Percentiles rank a stretch among this genome's conserved stretches.
These are phyloP conservation scores for Aspergillus uvarum DNA, from an alignment of 2,329 filamentous ascomycete species.

Conservation along the genomic window DNA sequence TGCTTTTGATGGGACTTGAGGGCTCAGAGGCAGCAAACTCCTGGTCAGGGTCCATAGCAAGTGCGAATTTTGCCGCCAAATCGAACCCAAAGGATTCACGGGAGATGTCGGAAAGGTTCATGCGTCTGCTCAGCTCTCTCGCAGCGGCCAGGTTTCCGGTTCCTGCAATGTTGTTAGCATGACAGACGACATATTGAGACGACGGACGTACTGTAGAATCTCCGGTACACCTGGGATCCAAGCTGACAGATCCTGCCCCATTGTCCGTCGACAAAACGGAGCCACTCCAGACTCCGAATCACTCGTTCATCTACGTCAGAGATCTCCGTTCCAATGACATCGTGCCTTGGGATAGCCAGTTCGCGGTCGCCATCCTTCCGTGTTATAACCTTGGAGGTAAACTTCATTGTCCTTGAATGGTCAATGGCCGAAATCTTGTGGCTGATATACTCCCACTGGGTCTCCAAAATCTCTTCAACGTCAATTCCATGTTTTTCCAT, in stretches of 20 bases:
- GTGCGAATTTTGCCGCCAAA: slow-evolving; percentile 29
- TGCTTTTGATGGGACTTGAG: slow-evolving; percentile 35
- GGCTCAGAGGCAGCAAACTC: slow-evolving; percentile 28
- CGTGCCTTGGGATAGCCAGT: slow-evolving; percentile 65
- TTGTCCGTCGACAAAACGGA: slow-evolving; percentile 69
- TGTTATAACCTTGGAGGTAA: slow-evolving; percentile 50
- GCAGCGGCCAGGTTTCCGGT: slow-evolving; percentile 54
- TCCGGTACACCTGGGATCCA: slow-evolving; percentile 73
- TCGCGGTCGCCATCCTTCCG: slow-evolving; percentile 49
- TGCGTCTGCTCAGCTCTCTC: slow-evolving; percentile 51
- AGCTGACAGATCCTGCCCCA: slow-evolving; percentile 69
- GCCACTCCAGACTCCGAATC: slow-evolving; percentile 82
- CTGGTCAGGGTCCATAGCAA: slow-evolving; percentile 22
- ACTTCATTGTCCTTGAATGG: slow-evolving; percentile 29
- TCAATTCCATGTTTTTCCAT: slow-evolving; percentile 75
- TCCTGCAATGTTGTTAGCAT: slow-evolving; percentile 11
- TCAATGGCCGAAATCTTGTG: slow-evolving; percentile 36
- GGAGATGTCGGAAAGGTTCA: slow-evolving; percentile 52
- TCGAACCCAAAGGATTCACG: slow-evolving; percentile 42
- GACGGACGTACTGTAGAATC: slow-evolving; percentile 70
- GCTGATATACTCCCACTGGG: slow-evolving; percentile 56
- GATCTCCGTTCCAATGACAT: slow-evolving; percentile 66
- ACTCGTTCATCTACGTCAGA: slow-evolving; percentile 67
- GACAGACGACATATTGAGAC: slow-evolving; percentile 26
- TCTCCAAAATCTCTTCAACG: slow-evolving; percentile 68